Evolutionary conservation across 768 basidiomycete species (phyloP), one percentile per base, ranked within the genome.

Genomic region (Termitomyces sp.): DNA sequence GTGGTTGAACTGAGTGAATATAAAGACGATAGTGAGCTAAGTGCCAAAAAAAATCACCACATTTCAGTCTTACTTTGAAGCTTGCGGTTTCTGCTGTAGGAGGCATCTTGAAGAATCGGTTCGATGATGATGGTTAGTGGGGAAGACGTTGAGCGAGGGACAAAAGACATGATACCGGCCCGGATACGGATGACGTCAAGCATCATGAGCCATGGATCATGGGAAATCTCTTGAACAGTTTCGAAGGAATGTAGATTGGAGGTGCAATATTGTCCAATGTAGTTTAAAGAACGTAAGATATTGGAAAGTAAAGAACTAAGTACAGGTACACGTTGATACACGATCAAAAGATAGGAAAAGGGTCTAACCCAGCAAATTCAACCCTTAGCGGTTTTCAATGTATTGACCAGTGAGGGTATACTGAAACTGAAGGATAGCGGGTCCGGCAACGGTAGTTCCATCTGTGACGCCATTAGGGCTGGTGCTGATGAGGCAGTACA

Each of bases 1-100:
- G 70, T 94, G 91, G 67, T 92, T 91, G 73, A 89, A 85, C 87
- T 89, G 59, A 17, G 11, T 38, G 23, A 49, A 14, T 38, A 21
- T 28, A 5, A 42, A 17, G 35, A 33, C 43, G 1, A 21, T 31
- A 37, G n/a, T 41, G 19, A 23, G 7, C 19, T 9, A 9, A 9
- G 3, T 8, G 33, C 1, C 1, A 23, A 28, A 1, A 19, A 17
- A 15, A 1, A 42, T 3, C 1, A 14, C 4, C 1, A 26, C 10
- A 3, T 44, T n/a, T 19, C 26, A 4, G 15, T 12, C 15, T 37
- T 53, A 58, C 60, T 35, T 57, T 61, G 73, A 84, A 87, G 62
- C 81, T 80, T 1, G 84, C 78, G 8, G 86, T 87, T 64, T 84
- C 85, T 66, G 81, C 66, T 43, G 80, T 76, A 62, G 83, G 81